Base-by-base conservation (phyloP, 495 filamentous ascomycete species). In the Aspergillus sclerotioniger region DNA sequence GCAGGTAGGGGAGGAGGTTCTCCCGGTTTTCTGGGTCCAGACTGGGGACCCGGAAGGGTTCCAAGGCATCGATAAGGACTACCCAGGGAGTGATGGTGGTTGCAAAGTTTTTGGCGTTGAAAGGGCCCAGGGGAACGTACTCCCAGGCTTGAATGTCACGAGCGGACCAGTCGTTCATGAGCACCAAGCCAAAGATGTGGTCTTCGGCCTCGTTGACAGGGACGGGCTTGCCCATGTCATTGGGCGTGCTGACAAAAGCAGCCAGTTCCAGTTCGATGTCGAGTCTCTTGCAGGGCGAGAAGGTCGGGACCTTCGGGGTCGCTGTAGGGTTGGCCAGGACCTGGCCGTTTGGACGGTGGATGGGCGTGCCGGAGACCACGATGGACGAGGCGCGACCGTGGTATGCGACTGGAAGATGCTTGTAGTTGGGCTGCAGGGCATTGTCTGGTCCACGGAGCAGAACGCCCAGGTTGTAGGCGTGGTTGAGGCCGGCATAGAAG, bases 141-240 rank as follows among this genome's bases (percentile, higher is more conserved):
- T 97, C 92, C 91, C 91, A 97, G 6, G 80, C 78, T 70, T 97
- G 92, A 45, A 97, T 87, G 67, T 97, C 92, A 51, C 92, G 78
- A 9, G 92, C 92, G 59, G 87, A 92, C 92, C 92, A 97, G 71
- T 97, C 92, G 71, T 97, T 97, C 79, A 97, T 81, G 49, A 97
- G 75, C 3, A 96, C 92, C 28, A 92, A 77, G 6, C 92, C 92
- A 71, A 96, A 96, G 37, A 97, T 82, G 63, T 84, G 77, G 39
- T 93, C 84, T 52, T 87, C 84, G 0, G 92, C 92, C 35, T 89
- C 72, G 28, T 82, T 65, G 17, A 95, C 79, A 4, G 71, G 64
- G 17, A 92, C 78, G 0, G 80, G 74, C 58, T 83, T 76, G 16
- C 91, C 90, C 63, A 92, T 73, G 3, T 79, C 68, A 63, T 88